Base-by-base conservation (phyloP, 345 rosid species). In the Lepidium sativum region DNA sequence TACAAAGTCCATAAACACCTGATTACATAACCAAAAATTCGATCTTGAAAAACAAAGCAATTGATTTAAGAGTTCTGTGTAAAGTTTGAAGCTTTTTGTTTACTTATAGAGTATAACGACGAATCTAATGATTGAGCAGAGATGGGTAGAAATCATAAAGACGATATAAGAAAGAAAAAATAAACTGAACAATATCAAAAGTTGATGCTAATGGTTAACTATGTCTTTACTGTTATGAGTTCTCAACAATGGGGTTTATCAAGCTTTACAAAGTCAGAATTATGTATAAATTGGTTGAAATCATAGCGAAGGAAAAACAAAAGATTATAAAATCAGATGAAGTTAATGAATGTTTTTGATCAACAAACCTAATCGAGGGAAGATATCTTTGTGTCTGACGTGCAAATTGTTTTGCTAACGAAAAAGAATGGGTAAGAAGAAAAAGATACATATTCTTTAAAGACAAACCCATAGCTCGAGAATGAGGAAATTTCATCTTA, bases 1-100 rank as follows among this genome's bases (percentile, higher is more conserved):
- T 92, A 40, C 96, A 94, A 2, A 94, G 60, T 17, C 95, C 80
- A 35, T 94, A 94, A 45, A 94, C 95, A 69, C 95, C 97, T 94
- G 52, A 7, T 44, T 42, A n/a, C n/a, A n/a, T 13, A 31, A 47
- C 20, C 0, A 35, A 27, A 56, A 23, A 40, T 2, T 33, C 35
- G n/a, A 27, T 54, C 58, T 50, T 35, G 27, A 55, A 21, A 18
- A 67, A 8, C 23, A 43, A 39, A 65, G 61, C 35, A 31, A 34
- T 33, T 25, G 37, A 67, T 23, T 38, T 20, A 23, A 9, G 37
- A 4, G 62, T 0, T 17, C 0, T 23, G n/a, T 25, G 56, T 6
- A 37, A 60, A 61, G 53, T 35, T 37, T 44, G 33, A 15, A 34
- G 47, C 25, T 71, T 64, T 38, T 12, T 12, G 41, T 9, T n/a